A percentile compares a stretch with the other conserved stretches of the same genome.
Conservation (phyloP, 805 yeast genomes). For the Ogataea polymorpha region DNA sequence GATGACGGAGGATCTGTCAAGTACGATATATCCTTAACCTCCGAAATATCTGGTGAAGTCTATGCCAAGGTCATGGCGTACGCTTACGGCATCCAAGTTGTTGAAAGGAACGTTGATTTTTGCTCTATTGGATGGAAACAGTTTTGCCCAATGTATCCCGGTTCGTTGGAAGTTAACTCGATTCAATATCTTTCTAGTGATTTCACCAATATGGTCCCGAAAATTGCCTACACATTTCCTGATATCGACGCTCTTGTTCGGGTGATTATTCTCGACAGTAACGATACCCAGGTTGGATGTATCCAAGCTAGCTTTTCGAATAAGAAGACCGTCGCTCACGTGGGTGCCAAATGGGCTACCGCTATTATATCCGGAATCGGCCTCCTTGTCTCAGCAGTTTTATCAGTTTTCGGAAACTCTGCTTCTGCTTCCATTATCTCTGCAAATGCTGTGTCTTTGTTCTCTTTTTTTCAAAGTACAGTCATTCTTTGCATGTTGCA, state of each 20-base stretch:
- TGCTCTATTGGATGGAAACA: slow-evolving; percentile 76
- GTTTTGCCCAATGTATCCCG: slow-evolving; percentile 87
- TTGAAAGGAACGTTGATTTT: slow-evolving; percentile 54
- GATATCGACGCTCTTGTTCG: slow-evolving; percentile 79
- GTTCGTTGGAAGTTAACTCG: slow-evolving; percentile 72
- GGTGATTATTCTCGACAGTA: slow-evolving; percentile 39
- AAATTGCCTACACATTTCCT: slow-evolving; percentile 81
- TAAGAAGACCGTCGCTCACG: slow-evolving; percentile 77
- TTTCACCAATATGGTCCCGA: slow-evolving; percentile 64
- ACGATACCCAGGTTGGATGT: slow-evolving; percentile 57
- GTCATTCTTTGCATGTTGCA: slow-evolving; percentile 82
- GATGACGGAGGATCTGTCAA: slow-evolving; percentile 60
- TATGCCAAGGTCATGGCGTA: slow-evolving; percentile 69
- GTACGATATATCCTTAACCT: slow-evolving; percentile 66
- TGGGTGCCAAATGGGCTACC: slow-evolving; percentile 88
- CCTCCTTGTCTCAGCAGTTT: slow-evolving; percentile 73
- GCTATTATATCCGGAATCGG: slow-evolving; percentile 89
- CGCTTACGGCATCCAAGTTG: slow-evolving; percentile 81
- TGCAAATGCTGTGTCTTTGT: slow-evolving; percentile 80
- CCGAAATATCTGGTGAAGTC: slow-evolving; percentile 65
- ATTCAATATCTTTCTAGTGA: slow-evolving; percentile 51
- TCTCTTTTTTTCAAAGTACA: slow-evolving; percentile 84
- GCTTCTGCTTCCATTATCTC: slow-evolving; percentile 86
- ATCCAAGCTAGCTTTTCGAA: slow-evolving; percentile 72
- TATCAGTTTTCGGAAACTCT: slow-evolving; percentile 82